Base-by-base conservation (phyloP, 73 alveolate genomes). In the Paramecium biaurelia region DNA sequence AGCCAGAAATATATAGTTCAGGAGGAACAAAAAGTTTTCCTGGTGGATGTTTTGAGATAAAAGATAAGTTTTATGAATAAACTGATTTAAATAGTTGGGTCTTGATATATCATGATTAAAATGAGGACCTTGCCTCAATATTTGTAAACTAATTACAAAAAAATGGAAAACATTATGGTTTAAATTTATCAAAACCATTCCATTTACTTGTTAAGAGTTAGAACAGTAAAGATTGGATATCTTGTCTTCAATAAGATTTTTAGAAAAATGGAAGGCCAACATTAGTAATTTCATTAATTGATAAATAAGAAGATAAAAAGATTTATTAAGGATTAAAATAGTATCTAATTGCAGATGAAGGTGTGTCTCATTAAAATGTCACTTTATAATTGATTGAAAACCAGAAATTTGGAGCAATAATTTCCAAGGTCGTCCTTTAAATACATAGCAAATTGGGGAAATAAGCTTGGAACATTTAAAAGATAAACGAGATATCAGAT, bases 401-500 rank as follows among this genome's bases (percentile, higher is more conserved):
- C 0, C 0, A 74, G 7, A 74, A 74, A n/a, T 37, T 32, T 15
- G 38, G 32, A 2, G 21, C 63, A 37, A 41, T 74, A 28, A 41
- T 41, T 28, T 18, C 56, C 5, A 74, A 74, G 11, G 3, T 74
- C 8, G 18, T 24, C 15, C 20, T 15, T 7, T 74, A 74, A 41
- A 74, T 74, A 12, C 35, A 24, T 32, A 41, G 37, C n/a, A 74
- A 74, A 41, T 23, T 37, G 15, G 87, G 87, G 18, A 37, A 37
- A 5, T 18, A 28, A 34, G 1, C 45, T 0, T 74, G 87, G 87
- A 24, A 74, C 2, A 49, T 56, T 26, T n/a, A 26, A 43, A 84
- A 84, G 37, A 49, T 84, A 24, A n/a, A 84, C 0, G 94, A 93
- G 7, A 47, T 89, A 1, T 47, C 58, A 5, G 24, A 89, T 20